A percentile compares a stretch with the other conserved stretches of the same genome.
Evolutionary conservation across 208 protist species (phyloP).

Genomic region (Crithidia thermophila): DNA sequence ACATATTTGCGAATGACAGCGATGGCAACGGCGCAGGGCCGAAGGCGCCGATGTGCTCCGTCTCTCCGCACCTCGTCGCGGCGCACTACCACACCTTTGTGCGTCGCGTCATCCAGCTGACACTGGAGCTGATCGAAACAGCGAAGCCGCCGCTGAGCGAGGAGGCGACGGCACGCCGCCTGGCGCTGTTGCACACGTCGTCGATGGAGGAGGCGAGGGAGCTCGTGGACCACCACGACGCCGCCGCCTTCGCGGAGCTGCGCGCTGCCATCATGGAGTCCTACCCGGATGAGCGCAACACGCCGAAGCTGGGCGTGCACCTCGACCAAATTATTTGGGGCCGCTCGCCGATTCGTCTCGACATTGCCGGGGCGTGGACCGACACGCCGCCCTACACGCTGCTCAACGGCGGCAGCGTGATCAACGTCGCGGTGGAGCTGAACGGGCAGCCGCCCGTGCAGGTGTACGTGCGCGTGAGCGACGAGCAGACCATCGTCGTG

Average conservation of each 20-base stretch:
- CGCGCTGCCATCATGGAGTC: conserved; percentile 22
- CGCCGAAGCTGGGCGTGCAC: conserved; percentile 29
- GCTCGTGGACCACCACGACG: conserved; percentile 20
- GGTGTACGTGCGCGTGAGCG: conserved; percentile 42
- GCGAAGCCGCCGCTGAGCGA: background rate
- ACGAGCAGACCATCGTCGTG: conserved; percentile 30
- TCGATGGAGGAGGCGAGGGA: conserved; percentile 3
- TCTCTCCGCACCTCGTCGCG: conserved; percentile 18
- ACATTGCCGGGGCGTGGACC: conserved; percentile 66
- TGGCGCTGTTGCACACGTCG: conserved; percentile 8
- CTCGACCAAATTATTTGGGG: conserved; percentile 57
- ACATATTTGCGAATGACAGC: background rate
- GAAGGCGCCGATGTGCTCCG: conserved; percentile 12
- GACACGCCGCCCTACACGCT: conserved; percentile 71
- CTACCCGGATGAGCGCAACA: conserved; percentile 22
- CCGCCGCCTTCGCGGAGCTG: conserved; percentile 27
- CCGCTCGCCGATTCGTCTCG: conserved; percentile 54
- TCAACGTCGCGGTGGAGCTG: conserved; percentile 64
- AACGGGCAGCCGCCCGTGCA: conserved; percentile 58
- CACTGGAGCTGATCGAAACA: conserved; percentile 13
- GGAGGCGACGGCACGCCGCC: conserved; percentile 5
- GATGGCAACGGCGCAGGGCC: background rate
- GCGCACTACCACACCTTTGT: conserved; percentile 36
- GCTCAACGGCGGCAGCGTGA: conserved; percentile 52
- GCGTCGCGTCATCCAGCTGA: conserved; percentile 27